Evolutionary conservation across 2,329 filamentous ascomycete genomes (phyloP).

Genomic region (Aspergillus fumigatiaffinis): DNA sequence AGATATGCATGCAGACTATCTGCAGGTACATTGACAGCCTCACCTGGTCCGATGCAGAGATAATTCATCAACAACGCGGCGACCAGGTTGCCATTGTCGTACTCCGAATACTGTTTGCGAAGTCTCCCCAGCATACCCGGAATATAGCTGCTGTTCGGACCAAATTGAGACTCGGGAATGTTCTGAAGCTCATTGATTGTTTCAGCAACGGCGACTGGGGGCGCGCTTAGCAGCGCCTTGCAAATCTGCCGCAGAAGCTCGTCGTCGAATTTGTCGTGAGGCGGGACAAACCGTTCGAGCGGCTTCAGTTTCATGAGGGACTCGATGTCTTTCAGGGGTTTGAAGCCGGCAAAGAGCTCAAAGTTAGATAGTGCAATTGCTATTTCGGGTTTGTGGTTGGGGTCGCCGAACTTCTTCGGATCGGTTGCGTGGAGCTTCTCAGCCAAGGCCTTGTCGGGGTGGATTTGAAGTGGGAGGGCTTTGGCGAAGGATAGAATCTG

Average conservation of each 20-base stretch:
- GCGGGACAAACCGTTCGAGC: slow-evolving; percentile 52
- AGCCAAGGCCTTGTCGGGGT: slow-evolving; percentile 67
- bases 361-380: slow-evolving; percentile 68
- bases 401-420: slow-evolving; percentile 64
- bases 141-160: slow-evolving; percentile 53
- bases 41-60: slow-evolving; percentile 60
- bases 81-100: slow-evolving; percentile 65
- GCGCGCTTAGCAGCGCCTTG: slow-evolving; percentile 49
- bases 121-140: slow-evolving; percentile 62
- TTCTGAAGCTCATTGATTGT: slow-evolving; percentile 52
- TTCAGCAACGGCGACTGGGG: slow-evolving; percentile 50
- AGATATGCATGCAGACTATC: slow-evolving; percentile 73
- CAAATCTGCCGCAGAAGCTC: slow-evolving; percentile 56
- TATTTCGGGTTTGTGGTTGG: slow-evolving; percentile 78
- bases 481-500: slow-evolving; percentile 70
- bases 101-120: slow-evolving; percentile 58
- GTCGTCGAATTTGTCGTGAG: slow-evolving; percentile 50
- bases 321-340: slow-evolving; percentile 59
- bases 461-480: slow-evolving; percentile 69
- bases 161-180: slow-evolving; percentile 48
- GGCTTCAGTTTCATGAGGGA: slow-evolving; percentile 54
- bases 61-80: slow-evolving; percentile 73
- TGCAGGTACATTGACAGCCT: slow-evolving; percentile 66
- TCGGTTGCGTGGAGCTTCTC: slow-evolving; percentile 60
- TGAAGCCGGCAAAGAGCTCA: slow-evolving; percentile 73